A percentile compares a stretch with the other conserved stretches of the same genome.
These are phyloP conservation scores for Spergularia azorica DNA, from an alignment of 179 eudicot species.

Conservation along the genomic window DNA sequence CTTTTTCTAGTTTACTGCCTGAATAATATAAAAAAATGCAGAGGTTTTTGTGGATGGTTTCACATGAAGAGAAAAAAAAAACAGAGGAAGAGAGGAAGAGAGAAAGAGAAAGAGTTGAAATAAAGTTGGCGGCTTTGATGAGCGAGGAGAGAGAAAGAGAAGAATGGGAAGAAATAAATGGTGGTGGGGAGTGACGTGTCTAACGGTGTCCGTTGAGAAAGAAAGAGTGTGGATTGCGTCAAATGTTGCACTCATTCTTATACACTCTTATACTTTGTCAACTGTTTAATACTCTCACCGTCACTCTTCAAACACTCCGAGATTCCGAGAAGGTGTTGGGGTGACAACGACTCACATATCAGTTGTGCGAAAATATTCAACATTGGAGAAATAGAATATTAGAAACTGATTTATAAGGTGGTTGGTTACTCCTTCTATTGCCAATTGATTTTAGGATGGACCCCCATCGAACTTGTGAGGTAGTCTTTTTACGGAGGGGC, in stretches of 20 bases:
- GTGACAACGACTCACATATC: too few species aligned
- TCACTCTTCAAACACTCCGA: too few species aligned
- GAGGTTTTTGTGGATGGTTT: not conserved
- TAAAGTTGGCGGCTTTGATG: constrained; percentile 7
- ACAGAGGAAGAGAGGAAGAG: not conserved
- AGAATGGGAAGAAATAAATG: not conserved
- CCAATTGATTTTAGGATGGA: too few species aligned
- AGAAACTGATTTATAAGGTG: too few species aligned
- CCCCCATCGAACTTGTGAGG: too few species aligned
- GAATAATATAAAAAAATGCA: too few species aligned
- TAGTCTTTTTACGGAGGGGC: too few species aligned
- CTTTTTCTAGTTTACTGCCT: not conserved
- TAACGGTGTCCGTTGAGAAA: constrained; percentile 9
- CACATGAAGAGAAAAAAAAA: not conserved
- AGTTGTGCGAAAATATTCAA: too few species aligned
- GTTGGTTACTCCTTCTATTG: too few species aligned
- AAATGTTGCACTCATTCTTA: not conserved
- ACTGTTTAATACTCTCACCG: too few species aligned
- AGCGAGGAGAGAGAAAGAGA: not conserved
- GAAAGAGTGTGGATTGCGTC: constrained; percentile 11
- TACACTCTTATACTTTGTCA: not conserved
- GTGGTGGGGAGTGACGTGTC: constrained; percentile 20
- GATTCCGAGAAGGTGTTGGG: too few species aligned
- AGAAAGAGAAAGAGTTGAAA: not conserved
- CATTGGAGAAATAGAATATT: too few species aligned